Base-by-base conservation (phyloP, 2,329 filamentous ascomycete species). In the Alternaria triticina region DNA sequence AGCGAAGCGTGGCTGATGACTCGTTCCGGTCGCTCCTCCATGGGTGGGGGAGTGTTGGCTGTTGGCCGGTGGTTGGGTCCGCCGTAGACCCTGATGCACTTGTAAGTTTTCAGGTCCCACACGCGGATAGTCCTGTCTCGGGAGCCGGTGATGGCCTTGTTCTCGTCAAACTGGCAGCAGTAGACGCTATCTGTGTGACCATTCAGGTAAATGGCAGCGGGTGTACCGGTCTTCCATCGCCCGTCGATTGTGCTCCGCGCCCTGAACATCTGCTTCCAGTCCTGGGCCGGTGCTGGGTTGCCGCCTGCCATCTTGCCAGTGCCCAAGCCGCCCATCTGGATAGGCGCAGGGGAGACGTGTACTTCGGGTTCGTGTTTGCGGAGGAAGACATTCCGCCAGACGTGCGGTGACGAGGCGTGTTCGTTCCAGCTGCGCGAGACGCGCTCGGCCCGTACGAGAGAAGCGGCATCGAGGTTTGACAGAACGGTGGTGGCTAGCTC, bases 131-230 rank as follows among this genome's bases (percentile, higher is more conserved):
- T 98, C 77, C 93, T 92, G 81, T 99, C 96, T 66, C 96, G 90
- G 10, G 95, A 97, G 27, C 96, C 96, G 3, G 96, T 98, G 69
- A 99, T 94, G 76, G 98, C 97, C 81, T 98, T 99, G 77, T 91
- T 86, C 90, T 98, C 95, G 79, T 99, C 96, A 78, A 98, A 99
- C 77, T 99, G 96, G 60, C 97, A 88, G 80, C 96, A 99, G 82
- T 99, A 99, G 61, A 99, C 96, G 69, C 94, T 97, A 79, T 99
- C 96, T 25, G 90, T 90, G 78, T 99, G 96, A 3, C 96, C 96
- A 73, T 96, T 93, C 22, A 99, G 86, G 79, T 97, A 98, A 59
- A 97, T 89, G 0, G 93, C 90, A 49, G 89, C 90, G 9, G 94
- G 92, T 69, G 90, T 89, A 59, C 92, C 91, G 54, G 89, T 84